These are phyloP conservation scores for Nepenthes gracilis DNA, from an alignment of 148 eudicot genomes.

Conservation along the genomic window DNA sequence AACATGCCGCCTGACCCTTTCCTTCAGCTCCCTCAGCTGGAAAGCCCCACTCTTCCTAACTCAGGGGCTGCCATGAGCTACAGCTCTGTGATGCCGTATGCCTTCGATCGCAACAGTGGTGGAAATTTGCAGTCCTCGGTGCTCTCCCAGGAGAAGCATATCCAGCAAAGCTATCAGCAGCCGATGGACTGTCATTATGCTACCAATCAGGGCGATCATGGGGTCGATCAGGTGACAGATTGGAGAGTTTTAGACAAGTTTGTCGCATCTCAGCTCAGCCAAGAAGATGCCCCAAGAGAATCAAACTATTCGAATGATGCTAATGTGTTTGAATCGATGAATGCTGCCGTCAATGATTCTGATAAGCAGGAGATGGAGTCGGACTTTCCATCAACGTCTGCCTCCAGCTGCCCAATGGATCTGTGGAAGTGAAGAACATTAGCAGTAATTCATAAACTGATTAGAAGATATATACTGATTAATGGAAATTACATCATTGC, in stretches of 20 bases:
- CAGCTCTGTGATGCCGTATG: conserved; percentile 20
- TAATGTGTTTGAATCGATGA: neutral
- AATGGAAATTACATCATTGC: too few relatives aligned
- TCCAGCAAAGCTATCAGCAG: conserved; percentile 13
- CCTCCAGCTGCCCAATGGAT: conserved; percentile 46
- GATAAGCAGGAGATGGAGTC: conserved; percentile 10
- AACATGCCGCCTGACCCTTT: conserved; percentile 37
- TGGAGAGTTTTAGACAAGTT: conserved; percentile 79
- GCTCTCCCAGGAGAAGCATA: conserved; percentile 16
- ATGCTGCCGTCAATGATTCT: neutral
- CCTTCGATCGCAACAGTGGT: conserved; percentile 4
- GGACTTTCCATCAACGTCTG: conserved; percentile 36
- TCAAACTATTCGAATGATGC: conserved; percentile 8
- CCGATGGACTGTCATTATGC: conserved; percentile 15
- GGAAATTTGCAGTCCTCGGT: conserved; percentile 14
- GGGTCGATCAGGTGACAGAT: conserved; percentile 51
- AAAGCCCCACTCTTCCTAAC: conserved; percentile 44
- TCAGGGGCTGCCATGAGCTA: conserved; percentile 7
- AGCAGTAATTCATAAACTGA: neutral
- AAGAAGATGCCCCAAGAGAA: conserved; percentile 28
- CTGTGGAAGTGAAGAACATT: conserved; percentile 42
- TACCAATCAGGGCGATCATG: conserved; percentile 13
- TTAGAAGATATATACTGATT: too few relatives aligned
- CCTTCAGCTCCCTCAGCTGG: conserved; percentile 60
- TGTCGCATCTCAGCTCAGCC: conserved; percentile 80